Percentiles rank a stretch among this genome's conserved stretches.
Evolutionary conservation across 169 alveolate genomes (phyloP).

Genomic region (Blepharisma undulans): DNA sequence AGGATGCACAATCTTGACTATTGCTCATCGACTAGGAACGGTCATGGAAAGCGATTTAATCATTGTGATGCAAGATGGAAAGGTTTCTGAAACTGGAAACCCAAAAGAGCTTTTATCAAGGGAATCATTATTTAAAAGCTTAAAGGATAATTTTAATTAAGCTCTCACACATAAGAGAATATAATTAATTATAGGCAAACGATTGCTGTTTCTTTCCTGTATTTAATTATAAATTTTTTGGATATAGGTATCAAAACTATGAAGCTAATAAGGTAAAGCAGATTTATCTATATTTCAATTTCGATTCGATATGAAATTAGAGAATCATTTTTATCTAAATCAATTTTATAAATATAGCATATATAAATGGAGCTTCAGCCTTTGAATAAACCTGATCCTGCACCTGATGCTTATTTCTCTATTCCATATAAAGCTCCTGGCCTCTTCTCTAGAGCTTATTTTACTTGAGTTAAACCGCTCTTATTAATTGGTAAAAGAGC

Average conservation of each 20-base stretch:
- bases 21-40: conserved; percentile 89
- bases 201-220: too few species aligned
- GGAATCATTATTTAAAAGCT: not conserved
- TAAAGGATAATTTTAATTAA: not conserved
- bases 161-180: not conserved
- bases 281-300: not conserved
- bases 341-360: too few species aligned
- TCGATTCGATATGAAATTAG: too few species aligned
- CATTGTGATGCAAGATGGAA: conserved; percentile 85
- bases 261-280: too few species aligned
- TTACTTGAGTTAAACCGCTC: not conserved
- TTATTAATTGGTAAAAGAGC: not conserved
- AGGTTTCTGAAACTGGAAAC: conserved; percentile 71
- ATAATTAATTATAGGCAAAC: too few species aligned
- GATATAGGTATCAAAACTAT: too few species aligned
- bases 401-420: not conserved
- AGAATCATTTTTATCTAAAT: not conserved
- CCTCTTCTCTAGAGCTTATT: not conserved
- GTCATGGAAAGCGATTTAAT: conserved; percentile 81
- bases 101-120: conserved; percentile 53
- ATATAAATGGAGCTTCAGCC: not conserved
- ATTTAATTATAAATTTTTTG: too few species aligned
- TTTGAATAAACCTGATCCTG: not conserved
- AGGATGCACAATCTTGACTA: conserved; percentile 84
- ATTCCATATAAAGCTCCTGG: not conserved